phyloP scores from a whole-genome alignment of 768 basidiomycete species.

The Jaapia argillacea region DNA sequence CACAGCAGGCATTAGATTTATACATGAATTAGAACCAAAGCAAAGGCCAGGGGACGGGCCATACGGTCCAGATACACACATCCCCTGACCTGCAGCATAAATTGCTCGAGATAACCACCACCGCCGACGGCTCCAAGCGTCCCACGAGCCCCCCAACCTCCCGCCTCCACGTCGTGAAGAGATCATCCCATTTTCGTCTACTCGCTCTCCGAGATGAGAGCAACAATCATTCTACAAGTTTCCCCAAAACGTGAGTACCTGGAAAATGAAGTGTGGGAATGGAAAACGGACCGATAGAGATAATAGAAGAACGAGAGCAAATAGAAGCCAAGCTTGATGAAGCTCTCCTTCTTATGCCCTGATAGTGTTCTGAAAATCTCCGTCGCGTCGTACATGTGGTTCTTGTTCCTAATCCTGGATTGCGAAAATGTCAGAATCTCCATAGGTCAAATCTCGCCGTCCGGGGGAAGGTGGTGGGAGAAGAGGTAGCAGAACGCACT shows the following conservation, averaged over 20 bases:
- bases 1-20: background rate
- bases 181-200: background rate
- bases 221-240: constrained; percentile 86
- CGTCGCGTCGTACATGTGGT: constrained; percentile 98
- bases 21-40: background rate
- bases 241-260: too few species aligned
- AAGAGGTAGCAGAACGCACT: constrained; percentile 43
- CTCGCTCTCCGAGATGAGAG: constrained; percentile 73
- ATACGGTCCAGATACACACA: background rate
- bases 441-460: too few species aligned
- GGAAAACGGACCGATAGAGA: constrained; percentile 66
- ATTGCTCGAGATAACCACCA: background rate
- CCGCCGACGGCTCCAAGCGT: background rate
- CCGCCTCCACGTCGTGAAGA: background rate
- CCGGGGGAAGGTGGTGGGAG: too few species aligned
- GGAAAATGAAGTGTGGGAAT: constrained; percentile 2
- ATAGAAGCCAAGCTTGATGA: constrained; percentile 91
- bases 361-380: constrained; percentile 96
- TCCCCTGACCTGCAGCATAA: background rate
- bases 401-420: constrained; percentile 77
- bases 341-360: constrained; percentile 93
- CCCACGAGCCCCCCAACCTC: background rate
- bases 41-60: background rate
- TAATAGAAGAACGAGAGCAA: constrained; percentile 90
- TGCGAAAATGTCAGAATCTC: background rate